Evolutionary conservation across 257 asterid species (phyloP), one percentile per base, ranked within the genome.

Genomic region (Solanum tarijense): DNA sequence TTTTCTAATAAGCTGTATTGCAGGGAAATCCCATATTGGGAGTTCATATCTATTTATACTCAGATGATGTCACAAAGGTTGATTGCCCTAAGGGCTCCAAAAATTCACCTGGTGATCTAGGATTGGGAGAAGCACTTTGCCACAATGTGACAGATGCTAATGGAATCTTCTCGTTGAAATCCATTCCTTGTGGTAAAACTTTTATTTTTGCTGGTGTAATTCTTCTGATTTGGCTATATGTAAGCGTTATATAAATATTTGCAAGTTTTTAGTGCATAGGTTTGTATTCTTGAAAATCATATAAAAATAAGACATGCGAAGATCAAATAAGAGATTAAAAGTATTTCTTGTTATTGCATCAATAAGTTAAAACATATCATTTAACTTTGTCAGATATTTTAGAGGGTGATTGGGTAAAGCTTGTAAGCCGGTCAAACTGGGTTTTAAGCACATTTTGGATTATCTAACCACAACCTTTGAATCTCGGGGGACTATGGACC

Each of bases 21-120:
- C 92, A 97, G 99, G 99, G 97, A 91, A 97, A 95, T 90, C 98
- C 99, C 88, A 94, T 97, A 88, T 76, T 95, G 94, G 99, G 99
- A 89, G 98, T 97, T 90, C 98, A 95, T 86, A 87, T 97, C 88
- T 97, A 93, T 90, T 94, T 97, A 43, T 95, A 95, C 91, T 95
- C 99, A 6, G 99, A 97, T 89, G 96, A 95, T 92, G 94, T 93
- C 86, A 84, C 74, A 87, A 95, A 94, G 91, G 90, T 97, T 91
- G 92, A 92, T 89, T 97, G 98, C 88, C 98, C 96, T n/a, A 92
- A 89, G 60, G 98, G 91, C 88, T 91, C 95, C 87, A 95, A 94
- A 86, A 91, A 89, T 92, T 96, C 98, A 90, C 98, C 98, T 87
- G 98, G 84, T 86, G 73, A 86, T 48, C 73, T 39, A 71, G 73